Evolutionary conservation across 176 grass and related monocot genomes (phyloP).

Genomic region (Lolium perenne): DNA sequence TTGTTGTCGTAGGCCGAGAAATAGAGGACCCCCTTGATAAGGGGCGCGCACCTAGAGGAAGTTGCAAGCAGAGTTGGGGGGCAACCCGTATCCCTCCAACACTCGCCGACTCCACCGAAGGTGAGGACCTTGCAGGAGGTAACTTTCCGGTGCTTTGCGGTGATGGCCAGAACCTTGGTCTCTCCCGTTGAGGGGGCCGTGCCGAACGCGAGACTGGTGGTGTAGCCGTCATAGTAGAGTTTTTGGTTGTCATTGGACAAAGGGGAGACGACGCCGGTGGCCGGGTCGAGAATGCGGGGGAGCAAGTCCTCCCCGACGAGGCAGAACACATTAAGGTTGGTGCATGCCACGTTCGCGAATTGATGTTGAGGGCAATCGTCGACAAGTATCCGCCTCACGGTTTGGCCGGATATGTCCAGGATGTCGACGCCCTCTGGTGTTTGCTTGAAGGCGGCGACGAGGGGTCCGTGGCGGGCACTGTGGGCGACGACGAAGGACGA

Average conservation of each 20-base stretch:
- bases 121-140: not conserved
- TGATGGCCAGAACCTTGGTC: not conserved
- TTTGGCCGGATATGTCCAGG: not conserved
- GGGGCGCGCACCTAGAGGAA: too few species aligned
- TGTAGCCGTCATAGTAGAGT: not conserved
- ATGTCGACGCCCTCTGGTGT: not conserved
- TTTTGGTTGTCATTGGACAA: not conserved
- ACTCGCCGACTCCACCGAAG: not conserved
- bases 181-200: not conserved
- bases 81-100: not conserved
- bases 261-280: not conserved
- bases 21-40: slow-evolving; percentile 1
- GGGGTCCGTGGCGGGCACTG: not conserved
- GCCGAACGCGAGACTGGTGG: not conserved
- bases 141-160: not conserved
- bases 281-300: not conserved
- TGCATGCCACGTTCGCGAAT: not conserved
- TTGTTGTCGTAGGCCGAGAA: not conserved
- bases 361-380: not conserved
- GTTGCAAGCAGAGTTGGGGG: not conserved
- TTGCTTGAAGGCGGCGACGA: not conserved
- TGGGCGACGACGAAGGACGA: not conserved
- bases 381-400: not conserved
- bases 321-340: not conserved
- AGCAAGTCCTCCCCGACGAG: not conserved